phyloP scores from a whole-genome alignment of 345 rosid species.

The Citropsis articulata region DNA sequence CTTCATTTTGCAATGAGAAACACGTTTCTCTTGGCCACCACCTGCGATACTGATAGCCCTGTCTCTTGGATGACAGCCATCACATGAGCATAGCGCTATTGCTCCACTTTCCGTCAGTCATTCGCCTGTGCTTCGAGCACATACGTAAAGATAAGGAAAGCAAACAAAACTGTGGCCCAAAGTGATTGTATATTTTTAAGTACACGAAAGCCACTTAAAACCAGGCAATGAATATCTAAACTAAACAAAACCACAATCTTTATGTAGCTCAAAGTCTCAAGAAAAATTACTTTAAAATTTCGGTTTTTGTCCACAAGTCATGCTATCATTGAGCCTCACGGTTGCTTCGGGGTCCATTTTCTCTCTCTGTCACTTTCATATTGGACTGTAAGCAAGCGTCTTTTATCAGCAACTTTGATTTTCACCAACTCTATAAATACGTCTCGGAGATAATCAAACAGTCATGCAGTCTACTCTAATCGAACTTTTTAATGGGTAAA shows the following conservation, averaged over 20 bases:
- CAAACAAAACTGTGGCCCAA: not conserved
- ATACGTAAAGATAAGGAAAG: not conserved
- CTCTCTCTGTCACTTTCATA: not conserved
- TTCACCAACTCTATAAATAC: not conserved
- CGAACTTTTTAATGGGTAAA: slow-evolving; percentile 28
- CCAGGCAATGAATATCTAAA: no score
- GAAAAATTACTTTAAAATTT: no score
- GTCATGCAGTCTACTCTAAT: not conserved
- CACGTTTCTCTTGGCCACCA: not conserved
- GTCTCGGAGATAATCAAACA: not conserved
- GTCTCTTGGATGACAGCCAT: not conserved
- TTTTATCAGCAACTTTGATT: not conserved
- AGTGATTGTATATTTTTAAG: not conserved
- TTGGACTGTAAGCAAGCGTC: slow-evolving; percentile 15
- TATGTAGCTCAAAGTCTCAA: no score
- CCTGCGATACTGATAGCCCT: not conserved
- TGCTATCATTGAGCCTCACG: not conserved
- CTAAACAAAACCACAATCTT: no score
- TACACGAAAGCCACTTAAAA: no score
- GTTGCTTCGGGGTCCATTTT: not conserved
- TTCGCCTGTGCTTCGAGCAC: not conserved
- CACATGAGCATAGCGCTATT: not conserved
- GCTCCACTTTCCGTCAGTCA: not conserved
- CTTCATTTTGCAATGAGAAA: not conserved
- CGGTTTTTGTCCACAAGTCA: not conserved